These are phyloP conservation scores for Aurantiochytrium sp. DNA, from an alignment of 108 stramenopile genomes.

Conservation along the genomic window DNA sequence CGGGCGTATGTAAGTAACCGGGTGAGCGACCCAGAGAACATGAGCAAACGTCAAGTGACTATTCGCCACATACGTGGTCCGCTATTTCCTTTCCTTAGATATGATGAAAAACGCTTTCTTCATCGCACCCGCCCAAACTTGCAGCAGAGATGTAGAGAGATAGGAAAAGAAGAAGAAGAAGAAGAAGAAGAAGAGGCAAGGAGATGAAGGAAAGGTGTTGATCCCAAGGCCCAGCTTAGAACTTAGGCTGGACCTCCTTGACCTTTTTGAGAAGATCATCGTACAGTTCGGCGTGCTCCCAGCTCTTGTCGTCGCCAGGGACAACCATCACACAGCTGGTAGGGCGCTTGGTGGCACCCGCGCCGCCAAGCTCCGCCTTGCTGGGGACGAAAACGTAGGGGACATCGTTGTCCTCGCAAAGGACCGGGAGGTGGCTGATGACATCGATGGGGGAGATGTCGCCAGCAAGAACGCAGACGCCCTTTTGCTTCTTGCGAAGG, in stretches of 20 bases:
- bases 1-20: no score
- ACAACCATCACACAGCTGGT: constrained; percentile 86
- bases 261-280: constrained; percentile 38
- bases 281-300: constrained; percentile 75
- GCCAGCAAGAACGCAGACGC: constrained; percentile 86
- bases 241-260: neutral
- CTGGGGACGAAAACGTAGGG: constrained; percentile 93
- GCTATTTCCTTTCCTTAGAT: no score
- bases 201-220: no score
- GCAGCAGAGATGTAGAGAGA: no score
- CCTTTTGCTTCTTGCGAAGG: constrained; percentile 85
- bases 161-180: no score
- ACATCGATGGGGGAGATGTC: constrained; percentile 97
- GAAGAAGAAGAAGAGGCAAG: no score
- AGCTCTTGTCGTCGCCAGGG: constrained; percentile 57
- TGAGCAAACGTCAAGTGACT: no score
- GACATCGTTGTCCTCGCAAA: constrained; percentile 81
- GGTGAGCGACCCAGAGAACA: no score
- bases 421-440: constrained; percentile 79
- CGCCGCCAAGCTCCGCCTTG: constrained; percentile 91
- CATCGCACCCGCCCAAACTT: no score
- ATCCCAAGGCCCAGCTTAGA: neutral
- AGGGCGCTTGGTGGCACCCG: constrained; percentile 91
- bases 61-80: no score
- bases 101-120: no score